Percentiles rank a stretch among this genome's conserved stretches.
These are phyloP conservation scores for Candida maesae DNA, from an alignment of 805 yeast genomes.

Conservation along the genomic window DNA sequence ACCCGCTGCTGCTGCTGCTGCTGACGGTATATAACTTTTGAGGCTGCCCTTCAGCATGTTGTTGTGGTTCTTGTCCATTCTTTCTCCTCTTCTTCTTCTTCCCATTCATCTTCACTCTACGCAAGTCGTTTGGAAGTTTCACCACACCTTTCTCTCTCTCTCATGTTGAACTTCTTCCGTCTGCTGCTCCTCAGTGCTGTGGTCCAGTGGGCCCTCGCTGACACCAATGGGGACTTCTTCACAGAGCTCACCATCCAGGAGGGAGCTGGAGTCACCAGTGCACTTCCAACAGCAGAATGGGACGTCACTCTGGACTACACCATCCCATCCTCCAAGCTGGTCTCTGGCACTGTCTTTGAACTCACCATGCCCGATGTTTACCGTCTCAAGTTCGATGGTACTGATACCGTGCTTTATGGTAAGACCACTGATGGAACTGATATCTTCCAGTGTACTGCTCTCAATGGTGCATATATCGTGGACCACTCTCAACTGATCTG, in stretches of 20 bases:
- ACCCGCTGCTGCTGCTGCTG: too few species aligned
- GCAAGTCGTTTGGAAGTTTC: too few species aligned
- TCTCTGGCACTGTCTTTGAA: slow-evolving; percentile 19
- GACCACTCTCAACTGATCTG: slow-evolving; percentile 30
- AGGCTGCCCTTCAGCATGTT: too few species aligned
- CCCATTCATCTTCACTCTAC: not conserved
- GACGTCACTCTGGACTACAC: slow-evolving; percentile 28
- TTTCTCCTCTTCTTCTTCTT: too few species aligned
- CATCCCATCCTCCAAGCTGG: slow-evolving; percentile 24
- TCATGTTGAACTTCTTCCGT: not conserved
- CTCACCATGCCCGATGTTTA: slow-evolving; percentile 30
- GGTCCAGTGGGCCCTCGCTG: not conserved
- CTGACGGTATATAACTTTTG: too few species aligned
- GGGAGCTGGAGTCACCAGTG: slow-evolving; percentile 6
- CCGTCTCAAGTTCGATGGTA: slow-evolving; percentile 30
- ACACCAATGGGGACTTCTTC: slow-evolving; percentile 1
- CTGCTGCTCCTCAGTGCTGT: not conserved
- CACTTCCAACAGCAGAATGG: slow-evolving; percentile 33
- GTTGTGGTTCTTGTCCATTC: too few species aligned
- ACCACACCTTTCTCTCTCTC: too few species aligned
- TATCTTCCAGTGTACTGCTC: slow-evolving; percentile 30
- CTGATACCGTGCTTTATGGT: slow-evolving; percentile 15
- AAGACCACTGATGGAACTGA: slow-evolving; percentile 25
- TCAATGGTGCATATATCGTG: slow-evolving; percentile 32
- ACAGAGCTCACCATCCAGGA: slow-evolving; percentile 7